These are phyloP conservation scores for Gossypium lobatum DNA, from an alignment of 441 rosid genomes.

Conservation along the genomic window DNA sequence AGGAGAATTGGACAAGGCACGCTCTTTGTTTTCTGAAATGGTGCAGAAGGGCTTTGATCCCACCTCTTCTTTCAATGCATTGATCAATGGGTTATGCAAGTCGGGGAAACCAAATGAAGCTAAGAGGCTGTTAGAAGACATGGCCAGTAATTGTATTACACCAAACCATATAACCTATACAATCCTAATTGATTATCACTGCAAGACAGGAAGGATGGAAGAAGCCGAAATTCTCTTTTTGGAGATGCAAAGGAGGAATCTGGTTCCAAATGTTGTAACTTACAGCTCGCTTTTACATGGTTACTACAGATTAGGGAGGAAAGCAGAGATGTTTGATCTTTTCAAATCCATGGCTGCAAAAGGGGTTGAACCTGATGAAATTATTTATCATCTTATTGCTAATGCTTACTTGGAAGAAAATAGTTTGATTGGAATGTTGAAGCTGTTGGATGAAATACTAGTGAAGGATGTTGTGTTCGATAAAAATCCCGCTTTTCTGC, in stretches of 20 bases:
- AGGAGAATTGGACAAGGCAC: slow-evolving; percentile 40
- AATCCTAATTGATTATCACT: slow-evolving; percentile 42
- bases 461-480: slow-evolving; percentile 35
- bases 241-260: slow-evolving; percentile 37
- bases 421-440: slow-evolving; percentile 35
- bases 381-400: slow-evolving; percentile 37
- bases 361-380: slow-evolving; percentile 51
- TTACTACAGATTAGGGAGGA: slow-evolving; percentile 32
- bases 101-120: slow-evolving; percentile 28
- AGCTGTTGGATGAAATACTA: slow-evolving; percentile 43
- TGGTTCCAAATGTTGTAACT: slow-evolving; percentile 38
- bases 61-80: slow-evolving; percentile 42
- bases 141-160: slow-evolving; percentile 25
- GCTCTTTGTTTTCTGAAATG: slow-evolving; percentile 34
- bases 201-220: slow-evolving; percentile 40
- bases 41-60: slow-evolving; percentile 32
- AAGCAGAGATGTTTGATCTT: slow-evolving; percentile 35
- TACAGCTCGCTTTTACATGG: slow-evolving; percentile 47
- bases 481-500: slow-evolving; percentile 15
- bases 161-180: slow-evolving; percentile 54
- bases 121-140: slow-evolving; percentile 31
- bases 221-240: slow-evolving; percentile 43
- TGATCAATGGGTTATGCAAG: slow-evolving; percentile 47
- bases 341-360: slow-evolving; percentile 41
- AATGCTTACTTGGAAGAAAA: slow-evolving; percentile 41